These are phyloP conservation scores for Petunia secreta DNA, from an alignment of 257 asterid genomes.

Conservation along the genomic window DNA sequence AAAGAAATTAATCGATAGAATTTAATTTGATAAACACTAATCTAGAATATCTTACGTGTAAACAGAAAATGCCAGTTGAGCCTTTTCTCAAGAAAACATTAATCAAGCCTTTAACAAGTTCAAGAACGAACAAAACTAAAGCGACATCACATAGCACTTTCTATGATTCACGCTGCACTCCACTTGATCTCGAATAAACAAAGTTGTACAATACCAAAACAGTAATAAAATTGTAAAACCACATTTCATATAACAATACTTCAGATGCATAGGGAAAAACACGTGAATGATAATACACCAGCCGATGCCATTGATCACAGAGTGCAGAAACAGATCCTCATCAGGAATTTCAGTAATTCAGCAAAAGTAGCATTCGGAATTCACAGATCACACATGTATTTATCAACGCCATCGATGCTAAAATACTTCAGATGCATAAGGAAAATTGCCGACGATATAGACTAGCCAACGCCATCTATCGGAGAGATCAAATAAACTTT, in stretches of 20 bases:
- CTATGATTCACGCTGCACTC: not conserved
- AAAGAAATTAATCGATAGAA: not conserved
- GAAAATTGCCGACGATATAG: no score
- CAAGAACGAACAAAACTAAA: not conserved
- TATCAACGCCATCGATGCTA: not conserved
- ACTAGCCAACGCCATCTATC: not conserved
- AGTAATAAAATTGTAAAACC: not conserved
- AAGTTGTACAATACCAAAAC: not conserved
- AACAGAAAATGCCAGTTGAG: not conserved
- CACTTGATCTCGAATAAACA: conserved; percentile 23
- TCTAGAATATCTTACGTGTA: not conserved
- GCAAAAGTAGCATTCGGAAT: not conserved
- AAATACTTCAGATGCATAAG: no score
- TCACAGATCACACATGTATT: not conserved
- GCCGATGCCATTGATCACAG: not conserved
- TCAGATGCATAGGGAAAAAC: not conserved
- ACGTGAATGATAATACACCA: conserved; percentile 5
- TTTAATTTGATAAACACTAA: not conserved
- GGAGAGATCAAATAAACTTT: not conserved
- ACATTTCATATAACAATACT: not conserved
- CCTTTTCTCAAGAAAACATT: conserved; percentile 2
- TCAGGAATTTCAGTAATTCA: not conserved
- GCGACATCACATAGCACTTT: conserved; percentile 25
- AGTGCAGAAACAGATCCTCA: not conserved
- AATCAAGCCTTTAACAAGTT: not conserved